Evolutionary conservation across 768 basidiomycete genomes (phyloP).

Genomic region (Lepiota venenata): DNA sequence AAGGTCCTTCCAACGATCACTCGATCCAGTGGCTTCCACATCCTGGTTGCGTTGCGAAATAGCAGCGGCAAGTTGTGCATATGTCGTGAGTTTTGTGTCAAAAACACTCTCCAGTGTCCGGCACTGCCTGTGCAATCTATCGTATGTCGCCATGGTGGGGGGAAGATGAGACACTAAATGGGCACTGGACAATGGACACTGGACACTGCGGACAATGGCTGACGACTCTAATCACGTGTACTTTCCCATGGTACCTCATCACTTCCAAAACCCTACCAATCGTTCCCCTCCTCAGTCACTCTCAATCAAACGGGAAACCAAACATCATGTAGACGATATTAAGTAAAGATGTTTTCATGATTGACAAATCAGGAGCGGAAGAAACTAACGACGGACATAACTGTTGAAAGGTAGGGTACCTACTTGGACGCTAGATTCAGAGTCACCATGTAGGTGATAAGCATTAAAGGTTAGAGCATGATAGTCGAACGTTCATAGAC

Average conservation of each 20-base stretch:
- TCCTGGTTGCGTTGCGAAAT: conserved; percentile 54
- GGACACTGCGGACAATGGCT: background rate
- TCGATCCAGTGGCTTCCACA: conserved; percentile 67
- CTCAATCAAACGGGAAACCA: conserved; percentile 33
- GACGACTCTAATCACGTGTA: background rate
- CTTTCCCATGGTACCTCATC: background rate
- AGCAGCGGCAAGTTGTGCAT: conserved; percentile 78
- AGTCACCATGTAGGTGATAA: background rate
- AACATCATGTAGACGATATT: conserved; percentile 33
- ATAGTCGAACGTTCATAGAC: conserved; percentile 30
- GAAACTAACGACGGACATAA: conserved; percentile 35
- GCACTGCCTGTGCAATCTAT: conserved; percentile 87
- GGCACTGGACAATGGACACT: background rate
- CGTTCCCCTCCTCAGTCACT: conserved; percentile 38
- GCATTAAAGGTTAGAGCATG: background rate
- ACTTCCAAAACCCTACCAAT: conserved; percentile 30
- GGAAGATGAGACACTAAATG: background rate
- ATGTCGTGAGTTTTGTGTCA: conserved; percentile 87
- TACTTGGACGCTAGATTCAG: conserved; percentile 1
- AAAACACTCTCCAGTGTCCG: conserved; percentile 92
- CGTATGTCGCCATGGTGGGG: conserved; percentile 72
- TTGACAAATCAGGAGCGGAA: conserved; percentile 42
- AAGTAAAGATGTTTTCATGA: conserved; percentile 38
- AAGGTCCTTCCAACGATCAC: conserved; percentile 75
- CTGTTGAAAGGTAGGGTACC: conserved; percentile 22